Evolutionary conservation across 768 basidiomycete species (phyloP).

Genomic region (Boletus sensibilis): DNA sequence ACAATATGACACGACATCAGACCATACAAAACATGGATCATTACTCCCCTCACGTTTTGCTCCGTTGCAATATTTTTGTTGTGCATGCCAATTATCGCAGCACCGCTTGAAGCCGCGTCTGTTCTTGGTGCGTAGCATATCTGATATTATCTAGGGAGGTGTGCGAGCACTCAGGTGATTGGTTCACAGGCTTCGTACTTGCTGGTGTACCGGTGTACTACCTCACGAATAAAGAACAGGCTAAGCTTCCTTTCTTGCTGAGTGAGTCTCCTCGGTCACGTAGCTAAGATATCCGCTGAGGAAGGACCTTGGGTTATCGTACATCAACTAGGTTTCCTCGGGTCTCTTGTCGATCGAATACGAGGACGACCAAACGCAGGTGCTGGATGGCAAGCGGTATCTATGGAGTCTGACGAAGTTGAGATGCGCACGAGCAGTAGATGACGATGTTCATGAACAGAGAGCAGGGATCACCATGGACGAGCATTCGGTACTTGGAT

Average conservation of each 20-base stretch:
- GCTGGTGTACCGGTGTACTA: conserved; percentile 84
- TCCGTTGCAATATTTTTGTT: conserved; percentile 62
- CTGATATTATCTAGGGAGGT: not conserved
- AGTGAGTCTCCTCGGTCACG: conserved; percentile 35
- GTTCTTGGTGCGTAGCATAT: conserved; percentile 64
- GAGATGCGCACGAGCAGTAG: conserved; percentile 44
- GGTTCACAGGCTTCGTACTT: conserved; percentile 63
- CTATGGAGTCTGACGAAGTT: conserved; percentile 64
- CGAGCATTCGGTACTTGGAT: too few species aligned
- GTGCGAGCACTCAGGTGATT: not conserved
- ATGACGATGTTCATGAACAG: not conserved
- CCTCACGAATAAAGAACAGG: conserved; percentile 57
- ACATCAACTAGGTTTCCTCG: conserved; percentile 38
- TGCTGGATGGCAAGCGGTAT: conserved; percentile 76
- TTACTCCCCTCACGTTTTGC: conserved; percentile 88
- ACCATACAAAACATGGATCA: conserved; percentile 91
- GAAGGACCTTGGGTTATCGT: not conserved
- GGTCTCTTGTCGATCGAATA: conserved; percentile 44
- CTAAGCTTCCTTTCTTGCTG: conserved; percentile 31
- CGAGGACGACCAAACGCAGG: conserved; percentile 52
- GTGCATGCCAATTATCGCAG: conserved; percentile 92
- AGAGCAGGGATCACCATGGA: not conserved
- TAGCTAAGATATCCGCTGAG: conserved; percentile 1
- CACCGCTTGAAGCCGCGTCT: conserved; percentile 82
- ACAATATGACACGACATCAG: conserved; percentile 37